phyloP scores from a whole-genome alignment of 441 rosid genomes.

The Euphorbia schlechtendalii region DNA sequence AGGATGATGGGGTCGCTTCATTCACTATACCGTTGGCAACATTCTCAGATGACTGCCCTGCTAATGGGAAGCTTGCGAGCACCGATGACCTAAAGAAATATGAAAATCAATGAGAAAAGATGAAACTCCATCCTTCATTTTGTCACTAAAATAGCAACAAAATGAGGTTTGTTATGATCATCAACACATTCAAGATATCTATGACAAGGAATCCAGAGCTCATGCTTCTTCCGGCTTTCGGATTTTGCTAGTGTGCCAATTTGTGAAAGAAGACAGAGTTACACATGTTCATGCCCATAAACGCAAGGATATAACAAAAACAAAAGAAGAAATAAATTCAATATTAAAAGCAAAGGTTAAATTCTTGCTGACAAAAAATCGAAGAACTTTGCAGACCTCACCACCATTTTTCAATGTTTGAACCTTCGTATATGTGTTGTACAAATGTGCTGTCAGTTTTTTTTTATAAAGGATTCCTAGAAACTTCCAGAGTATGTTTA shows the following conservation, averaged over 20 bases:
- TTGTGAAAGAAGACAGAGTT: background rate
- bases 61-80: slow-evolving; percentile 40
- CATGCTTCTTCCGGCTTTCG: too few relatives aligned
- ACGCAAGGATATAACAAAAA: background rate
- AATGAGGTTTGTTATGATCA: background rate
- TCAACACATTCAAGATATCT: background rate
- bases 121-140: background rate
- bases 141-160: too few relatives aligned
- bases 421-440: background rate
- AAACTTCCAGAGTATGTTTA: too few relatives aligned
- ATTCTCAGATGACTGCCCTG: slow-evolving; percentile 58
- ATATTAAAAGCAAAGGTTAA: background rate
- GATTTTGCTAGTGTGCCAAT: background rate
- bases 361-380: background rate
- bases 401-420: background rate
- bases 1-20: slow-evolving; percentile 43
- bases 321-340: background rate
- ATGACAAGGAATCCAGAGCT: slow-evolving; percentile 1
- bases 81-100: slow-evolving; percentile 48
- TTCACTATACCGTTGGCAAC: slow-evolving; percentile 51
- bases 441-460: background rate
- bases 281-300: background rate
- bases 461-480: slow-evolving; percentile 7
- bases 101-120: slow-evolving; percentile 1
- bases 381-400: background rate